Percentiles rank a stretch among this genome's conserved stretches.
Evolutionary conservation across 495 filamentous ascomycete genomes (phyloP).

Genomic region (Lindgomyces ingoldianus): DNA sequence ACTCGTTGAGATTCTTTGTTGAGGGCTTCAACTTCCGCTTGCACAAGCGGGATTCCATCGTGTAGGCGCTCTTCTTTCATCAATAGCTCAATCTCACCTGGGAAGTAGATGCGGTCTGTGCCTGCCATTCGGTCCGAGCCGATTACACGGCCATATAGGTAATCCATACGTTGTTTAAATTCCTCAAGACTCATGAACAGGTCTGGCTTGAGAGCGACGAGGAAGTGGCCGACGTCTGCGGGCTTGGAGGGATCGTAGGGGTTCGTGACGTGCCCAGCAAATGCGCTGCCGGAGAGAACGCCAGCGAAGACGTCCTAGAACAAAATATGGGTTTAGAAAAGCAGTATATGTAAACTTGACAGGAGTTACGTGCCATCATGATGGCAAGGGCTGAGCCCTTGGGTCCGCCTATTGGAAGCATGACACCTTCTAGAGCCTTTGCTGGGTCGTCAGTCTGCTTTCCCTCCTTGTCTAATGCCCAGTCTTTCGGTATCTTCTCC

Average conservation of each 20-base stretch:
- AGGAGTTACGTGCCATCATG: conserved; percentile 59
- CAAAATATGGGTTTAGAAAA: background rate
- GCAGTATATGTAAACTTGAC: background rate
- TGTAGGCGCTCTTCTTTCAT: conserved; percentile 56
- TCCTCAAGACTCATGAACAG: conserved; percentile 71
- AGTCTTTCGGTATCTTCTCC: conserved; percentile 71
- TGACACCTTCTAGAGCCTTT: conserved; percentile 66
- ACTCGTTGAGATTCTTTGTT: conserved; percentile 66
- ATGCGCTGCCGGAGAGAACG: conserved; percentile 68
- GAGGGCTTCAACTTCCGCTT: conserved; percentile 64
- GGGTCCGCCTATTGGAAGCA: conserved; percentile 78
- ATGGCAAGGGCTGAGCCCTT: conserved; percentile 71
- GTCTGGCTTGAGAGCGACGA: conserved; percentile 75
- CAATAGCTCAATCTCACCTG: conserved; percentile 73
- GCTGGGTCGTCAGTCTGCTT: conserved; percentile 67
- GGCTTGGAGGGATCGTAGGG: conserved; percentile 70
- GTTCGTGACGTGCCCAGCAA: conserved; percentile 69
- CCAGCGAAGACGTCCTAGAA: conserved; percentile 70
- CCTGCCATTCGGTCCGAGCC: conserved; percentile 65
- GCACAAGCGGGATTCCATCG: conserved; percentile 66
- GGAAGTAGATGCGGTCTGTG: conserved; percentile 77
- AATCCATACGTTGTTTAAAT: conserved; percentile 69
- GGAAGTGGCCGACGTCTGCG: conserved; percentile 74
- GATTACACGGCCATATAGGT: conserved; percentile 65
- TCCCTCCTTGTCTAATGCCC: conserved; percentile 73